phyloP scores from a whole-genome alignment of 768 basidiomycete species.

The Amylocystis lapponica region DNA sequence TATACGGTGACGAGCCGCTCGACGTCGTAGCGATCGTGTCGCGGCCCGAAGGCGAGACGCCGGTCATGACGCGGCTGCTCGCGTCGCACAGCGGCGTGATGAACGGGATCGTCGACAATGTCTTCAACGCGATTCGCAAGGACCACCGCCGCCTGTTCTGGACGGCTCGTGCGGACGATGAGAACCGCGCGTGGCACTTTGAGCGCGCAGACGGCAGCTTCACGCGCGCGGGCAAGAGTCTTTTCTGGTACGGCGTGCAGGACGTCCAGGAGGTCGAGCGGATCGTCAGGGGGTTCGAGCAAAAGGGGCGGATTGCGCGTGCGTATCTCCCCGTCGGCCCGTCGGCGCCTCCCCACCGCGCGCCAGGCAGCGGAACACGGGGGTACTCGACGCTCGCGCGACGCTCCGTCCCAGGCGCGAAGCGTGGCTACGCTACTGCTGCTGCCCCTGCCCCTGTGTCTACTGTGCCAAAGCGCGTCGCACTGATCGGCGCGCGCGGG shows the following conservation, averaged over 20 bases:
- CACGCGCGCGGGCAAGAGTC: conserved; percentile 84
- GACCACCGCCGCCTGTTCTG: conserved; percentile 93
- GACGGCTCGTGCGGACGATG: conserved; percentile 95
- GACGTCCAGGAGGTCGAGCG: conserved; percentile 89
- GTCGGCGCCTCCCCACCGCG: conserved; percentile 52
- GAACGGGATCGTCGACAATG: conserved; percentile 95
- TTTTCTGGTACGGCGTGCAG: conserved; percentile 98
- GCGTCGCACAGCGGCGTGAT: conserved; percentile 83
- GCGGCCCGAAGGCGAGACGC: conserved; percentile 81
- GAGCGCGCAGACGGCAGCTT: conserved; percentile 98
- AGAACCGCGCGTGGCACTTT: conserved; percentile 98
- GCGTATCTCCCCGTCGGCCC: conserved; percentile 87
- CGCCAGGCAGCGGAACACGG: conserved; percentile 37
- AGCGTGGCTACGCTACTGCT: conserved; percentile 78
- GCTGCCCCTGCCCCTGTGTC: conserved; percentile 35
- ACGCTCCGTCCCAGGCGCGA: conserved; percentile 39
- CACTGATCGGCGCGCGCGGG: conserved; percentile 91
- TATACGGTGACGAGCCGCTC: conserved; percentile 98
- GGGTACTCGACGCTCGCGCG: conserved; percentile 56
- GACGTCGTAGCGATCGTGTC: conserved; percentile 94
- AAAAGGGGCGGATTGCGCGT: conserved; percentile 78
- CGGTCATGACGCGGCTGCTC: conserved; percentile 91
- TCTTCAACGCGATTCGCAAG: conserved; percentile 94
- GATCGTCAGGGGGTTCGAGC: conserved; percentile 66
- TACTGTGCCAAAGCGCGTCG: conserved; percentile 81